These are phyloP conservation scores for Danielia oregonensis DNA, from an alignment of 805 yeast genomes.

Conservation along the genomic window DNA sequence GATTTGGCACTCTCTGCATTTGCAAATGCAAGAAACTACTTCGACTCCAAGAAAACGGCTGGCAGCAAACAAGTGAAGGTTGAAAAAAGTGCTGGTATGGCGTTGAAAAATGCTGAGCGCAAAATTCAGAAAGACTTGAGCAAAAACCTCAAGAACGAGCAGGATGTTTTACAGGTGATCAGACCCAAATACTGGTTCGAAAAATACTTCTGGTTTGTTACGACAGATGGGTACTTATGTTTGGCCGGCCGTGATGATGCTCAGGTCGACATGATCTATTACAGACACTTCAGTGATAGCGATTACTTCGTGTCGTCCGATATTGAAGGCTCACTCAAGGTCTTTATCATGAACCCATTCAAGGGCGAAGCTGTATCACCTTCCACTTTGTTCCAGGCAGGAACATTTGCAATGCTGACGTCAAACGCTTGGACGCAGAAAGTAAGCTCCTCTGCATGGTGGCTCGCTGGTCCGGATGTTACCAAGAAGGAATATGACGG, in stretches of 20 bases:
- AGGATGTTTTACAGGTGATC: constrained; percentile 49
- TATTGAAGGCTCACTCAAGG: constrained; percentile 67
- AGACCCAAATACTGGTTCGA: constrained; percentile 88
- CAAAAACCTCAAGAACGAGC: constrained; percentile 53
- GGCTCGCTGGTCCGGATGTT: constrained; percentile 64
- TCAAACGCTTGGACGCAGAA: constrained; percentile 91
- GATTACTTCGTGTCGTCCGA: constrained; percentile 77
- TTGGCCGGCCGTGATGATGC: constrained; percentile 79
- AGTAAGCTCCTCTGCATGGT: constrained; percentile 80
- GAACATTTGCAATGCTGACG: constrained; percentile 74
- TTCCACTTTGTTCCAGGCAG: constrained; percentile 84
- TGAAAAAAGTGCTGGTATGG: constrained; percentile 69
- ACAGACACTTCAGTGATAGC: constrained; percentile 67
- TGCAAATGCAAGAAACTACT: constrained; percentile 84
- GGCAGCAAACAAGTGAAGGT: constrained; percentile 77
- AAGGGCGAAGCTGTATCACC: constrained; percentile 76
- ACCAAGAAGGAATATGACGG: constrained; percentile 67
- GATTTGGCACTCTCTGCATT: constrained; percentile 72
- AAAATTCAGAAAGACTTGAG: constrained; percentile 72
- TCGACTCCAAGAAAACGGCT: constrained; percentile 71
- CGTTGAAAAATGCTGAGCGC: constrained; percentile 77
- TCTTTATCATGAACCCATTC: constrained; percentile 76
- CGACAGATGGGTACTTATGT: constrained; percentile 83
- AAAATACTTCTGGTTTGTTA: constrained; percentile 90
- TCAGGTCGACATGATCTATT: constrained; percentile 78